phyloP scores from a whole-genome alignment of 768 basidiomycete species.

The Boletales sp. region DNA sequence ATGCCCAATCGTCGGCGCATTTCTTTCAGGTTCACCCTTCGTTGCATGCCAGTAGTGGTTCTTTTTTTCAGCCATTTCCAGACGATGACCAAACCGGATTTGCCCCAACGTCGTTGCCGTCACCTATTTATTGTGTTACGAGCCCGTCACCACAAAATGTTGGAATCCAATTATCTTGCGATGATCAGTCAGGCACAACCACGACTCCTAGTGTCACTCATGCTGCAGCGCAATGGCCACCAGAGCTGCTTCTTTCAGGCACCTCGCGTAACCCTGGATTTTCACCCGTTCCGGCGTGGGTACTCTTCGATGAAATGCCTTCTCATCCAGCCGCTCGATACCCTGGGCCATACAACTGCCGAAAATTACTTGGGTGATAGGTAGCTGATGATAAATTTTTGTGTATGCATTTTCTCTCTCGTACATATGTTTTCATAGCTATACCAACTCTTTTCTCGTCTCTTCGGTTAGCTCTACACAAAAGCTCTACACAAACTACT shows the following conservation, averaged over 20 bases:
- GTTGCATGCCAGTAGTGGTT: background rate
- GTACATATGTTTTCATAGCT: background rate
- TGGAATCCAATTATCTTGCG: background rate
- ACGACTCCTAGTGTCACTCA: background rate
- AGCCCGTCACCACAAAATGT: background rate
- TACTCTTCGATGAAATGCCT: background rate
- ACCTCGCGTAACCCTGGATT: background rate
- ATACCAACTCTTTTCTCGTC: background rate
- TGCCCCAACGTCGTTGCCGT: background rate
- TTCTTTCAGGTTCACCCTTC: background rate
- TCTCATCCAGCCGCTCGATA: background rate
- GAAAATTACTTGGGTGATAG: constrained; percentile 2
- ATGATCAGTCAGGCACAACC: background rate
- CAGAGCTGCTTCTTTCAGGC: background rate
- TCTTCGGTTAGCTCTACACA: background rate
- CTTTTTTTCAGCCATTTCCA: constrained; percentile 1
- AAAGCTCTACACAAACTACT: background rate
- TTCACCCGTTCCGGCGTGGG: background rate
- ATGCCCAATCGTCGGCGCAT: background rate
- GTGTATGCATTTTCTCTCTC: background rate
- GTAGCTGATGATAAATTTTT: too few relatives aligned
- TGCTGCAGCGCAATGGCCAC: constrained; percentile 3
- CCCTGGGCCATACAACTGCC: background rate
- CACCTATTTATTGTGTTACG: constrained; percentile 1
- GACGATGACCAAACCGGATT: constrained; percentile 1